A percentile compares a stretch with the other conserved stretches of the same genome.
These are phyloP conservation scores for Chlamydomonas sphaeroides DNA, from an alignment of 139 green algal genomes.

Conservation along the genomic window DNA sequence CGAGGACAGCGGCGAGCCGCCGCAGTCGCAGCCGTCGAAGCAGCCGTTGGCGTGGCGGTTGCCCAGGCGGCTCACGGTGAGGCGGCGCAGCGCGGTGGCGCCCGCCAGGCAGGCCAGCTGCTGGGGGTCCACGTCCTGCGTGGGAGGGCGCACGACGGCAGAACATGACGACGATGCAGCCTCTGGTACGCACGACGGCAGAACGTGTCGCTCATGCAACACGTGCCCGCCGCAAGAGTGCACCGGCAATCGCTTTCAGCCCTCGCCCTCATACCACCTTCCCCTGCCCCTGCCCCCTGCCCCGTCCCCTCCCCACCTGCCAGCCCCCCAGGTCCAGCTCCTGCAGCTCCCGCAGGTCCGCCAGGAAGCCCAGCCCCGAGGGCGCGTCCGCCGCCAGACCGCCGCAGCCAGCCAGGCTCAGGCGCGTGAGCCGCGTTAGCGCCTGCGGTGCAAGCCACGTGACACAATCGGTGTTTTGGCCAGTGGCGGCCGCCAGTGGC, in stretches of 20 bases:
- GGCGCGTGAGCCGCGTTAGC: slow-evolving; percentile 21
- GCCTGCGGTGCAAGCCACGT: no score
- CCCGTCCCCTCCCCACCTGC: background rate
- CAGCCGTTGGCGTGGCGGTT: slow-evolving; percentile 32
- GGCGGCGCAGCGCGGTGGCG: slow-evolving; percentile 13
- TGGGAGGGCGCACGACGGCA: background rate
- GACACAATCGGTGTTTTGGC: no score
- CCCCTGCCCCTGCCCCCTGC: background rate
- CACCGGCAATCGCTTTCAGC: no score
- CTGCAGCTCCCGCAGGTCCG: background rate
- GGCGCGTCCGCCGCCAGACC: background rate
- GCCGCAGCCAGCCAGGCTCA: slow-evolving; percentile 30
- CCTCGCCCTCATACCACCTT: no score
- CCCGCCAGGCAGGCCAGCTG: slow-evolving; percentile 32
- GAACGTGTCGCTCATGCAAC: no score
- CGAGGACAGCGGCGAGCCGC: background rate
- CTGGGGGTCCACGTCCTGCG: slow-evolving; percentile 27
- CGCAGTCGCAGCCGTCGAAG: slow-evolving; percentile 39
- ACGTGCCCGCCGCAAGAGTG: no score
- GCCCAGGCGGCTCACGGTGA: slow-evolving; percentile 32
- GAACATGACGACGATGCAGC: background rate
- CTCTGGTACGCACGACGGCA: no score
- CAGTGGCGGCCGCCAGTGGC: no score
- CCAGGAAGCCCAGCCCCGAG: slow-evolving; percentile 8
- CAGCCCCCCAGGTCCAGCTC: slow-evolving; percentile 29